Conservation (phyloP, 2,329 filamentous ascomycete genomes). For the Phialophora verrucosa region DNA sequence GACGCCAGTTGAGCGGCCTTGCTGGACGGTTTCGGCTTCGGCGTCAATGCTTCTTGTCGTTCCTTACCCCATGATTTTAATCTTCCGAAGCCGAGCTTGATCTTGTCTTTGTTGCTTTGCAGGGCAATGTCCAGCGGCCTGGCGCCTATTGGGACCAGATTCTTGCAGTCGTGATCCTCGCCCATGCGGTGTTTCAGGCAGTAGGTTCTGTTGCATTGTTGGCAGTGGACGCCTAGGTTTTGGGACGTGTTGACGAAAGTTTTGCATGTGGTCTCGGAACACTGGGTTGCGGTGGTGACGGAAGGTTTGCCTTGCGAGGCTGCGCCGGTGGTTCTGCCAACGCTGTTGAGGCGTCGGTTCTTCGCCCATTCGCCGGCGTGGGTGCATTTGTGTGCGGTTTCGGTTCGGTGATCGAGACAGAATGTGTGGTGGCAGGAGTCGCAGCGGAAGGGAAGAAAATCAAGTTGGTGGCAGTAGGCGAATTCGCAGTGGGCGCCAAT, state of each 20-base stretch:
- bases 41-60: conserved; percentile 71
- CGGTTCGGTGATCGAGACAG: conserved; percentile 92
- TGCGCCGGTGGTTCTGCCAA: conserved; percentile 36
- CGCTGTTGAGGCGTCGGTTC: conserved; percentile 50
- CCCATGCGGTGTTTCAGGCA: conserved; percentile 58
- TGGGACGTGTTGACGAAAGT: conserved; percentile 59
- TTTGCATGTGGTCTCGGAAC: conserved; percentile 57
- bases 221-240: conserved; percentile 58
- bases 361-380: conserved; percentile 67
- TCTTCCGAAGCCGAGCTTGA: conserved; percentile 74
- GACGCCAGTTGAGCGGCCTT: conserved; percentile 70
- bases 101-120: conserved; percentile 59
- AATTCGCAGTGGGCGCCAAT: conserved; percentile 92
- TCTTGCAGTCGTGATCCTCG: conserved; percentile 82
- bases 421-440: conserved; percentile 83
- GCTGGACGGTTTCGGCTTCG: conserved; percentile 67
- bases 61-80: conserved; percentile 80
- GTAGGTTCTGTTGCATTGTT: conserved; percentile 56
- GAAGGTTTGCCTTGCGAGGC: conserved; percentile 56
- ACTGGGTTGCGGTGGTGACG: conserved; percentile 61
- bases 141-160: conserved; percentile 67
- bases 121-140: conserved; percentile 42
- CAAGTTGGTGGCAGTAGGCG: conserved; percentile 89
- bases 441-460: conserved; percentile 94
- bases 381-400: conserved; percentile 75